A percentile compares a stretch with the other conserved stretches of the same genome.
phyloP scores from a whole-genome alignment of 1,139 yeast genomes.

The Saccharomyces hybrid region DNA sequence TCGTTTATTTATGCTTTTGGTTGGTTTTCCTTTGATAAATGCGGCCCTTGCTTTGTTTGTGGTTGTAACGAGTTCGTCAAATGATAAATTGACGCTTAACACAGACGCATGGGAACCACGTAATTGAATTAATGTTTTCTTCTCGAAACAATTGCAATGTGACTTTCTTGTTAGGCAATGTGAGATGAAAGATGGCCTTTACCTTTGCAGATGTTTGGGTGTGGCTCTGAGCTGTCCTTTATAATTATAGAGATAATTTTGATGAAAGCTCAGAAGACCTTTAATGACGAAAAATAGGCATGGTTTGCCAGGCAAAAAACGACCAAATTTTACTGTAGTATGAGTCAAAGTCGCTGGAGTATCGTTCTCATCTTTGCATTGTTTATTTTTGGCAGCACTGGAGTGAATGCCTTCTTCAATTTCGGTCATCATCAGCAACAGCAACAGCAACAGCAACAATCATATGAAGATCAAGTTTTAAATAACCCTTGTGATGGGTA shows the following conservation, averaged over 20 bases:
- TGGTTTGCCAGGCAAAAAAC: background rate
- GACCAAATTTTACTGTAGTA: background rate
- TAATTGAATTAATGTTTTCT: background rate
- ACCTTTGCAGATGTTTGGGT: background rate
- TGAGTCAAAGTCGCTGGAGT: background rate
- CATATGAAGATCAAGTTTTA: constrained; percentile 36
- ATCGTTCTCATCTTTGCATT: background rate
- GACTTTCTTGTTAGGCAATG: background rate
- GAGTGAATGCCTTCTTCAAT: constrained; percentile 14
- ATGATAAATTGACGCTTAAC: background rate
- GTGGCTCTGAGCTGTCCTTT: constrained; percentile 1
- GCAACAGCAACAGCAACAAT: constrained; percentile 31
- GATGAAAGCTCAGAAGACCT: background rate
- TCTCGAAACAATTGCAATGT: background rate
- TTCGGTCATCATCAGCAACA: constrained; percentile 34
- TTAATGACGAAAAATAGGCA: background rate
- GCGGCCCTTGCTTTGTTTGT: background rate
- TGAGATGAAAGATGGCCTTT: background rate
- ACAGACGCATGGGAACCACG: background rate
- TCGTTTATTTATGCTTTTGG: background rate
- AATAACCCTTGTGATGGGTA: constrained; percentile 52
- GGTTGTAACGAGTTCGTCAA: background rate
- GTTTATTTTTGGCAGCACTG: background rate
- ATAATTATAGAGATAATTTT: background rate
- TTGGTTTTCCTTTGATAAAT: background rate